A percentile compares a stretch with the other conserved stretches of the same genome.
Conservation (phyloP, 2,329 filamentous ascomycete species). For the Sporothrix pallida region DNA sequence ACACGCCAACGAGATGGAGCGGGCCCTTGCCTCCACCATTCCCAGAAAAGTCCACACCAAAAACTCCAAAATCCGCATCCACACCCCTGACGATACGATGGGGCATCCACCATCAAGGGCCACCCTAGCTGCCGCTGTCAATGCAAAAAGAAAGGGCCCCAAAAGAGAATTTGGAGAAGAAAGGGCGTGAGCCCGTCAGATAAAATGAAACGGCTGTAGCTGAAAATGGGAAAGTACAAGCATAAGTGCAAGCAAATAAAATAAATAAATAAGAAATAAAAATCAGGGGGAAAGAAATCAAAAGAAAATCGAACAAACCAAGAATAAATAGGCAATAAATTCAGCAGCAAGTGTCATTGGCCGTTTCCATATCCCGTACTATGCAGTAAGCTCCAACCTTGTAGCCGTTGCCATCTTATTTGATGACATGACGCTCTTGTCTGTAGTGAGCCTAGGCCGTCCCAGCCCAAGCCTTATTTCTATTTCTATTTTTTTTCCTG, state of each 20-base stretch:
- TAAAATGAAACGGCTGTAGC: background rate
- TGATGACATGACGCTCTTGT: background rate
- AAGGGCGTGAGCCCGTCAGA: background rate
- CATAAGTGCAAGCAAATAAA: background rate
- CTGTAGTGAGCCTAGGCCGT: background rate
- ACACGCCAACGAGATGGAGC: background rate
- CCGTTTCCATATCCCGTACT: background rate
- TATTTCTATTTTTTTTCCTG: background rate
- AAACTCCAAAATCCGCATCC: too few relatives aligned
- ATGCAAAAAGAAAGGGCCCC: background rate
- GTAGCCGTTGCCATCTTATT: background rate
- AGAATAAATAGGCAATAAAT: background rate
- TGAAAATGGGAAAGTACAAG: background rate
- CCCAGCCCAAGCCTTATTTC: background rate
- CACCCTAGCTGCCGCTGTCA: conserved; percentile 14
- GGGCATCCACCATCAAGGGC: background rate
- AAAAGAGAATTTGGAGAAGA: background rate
- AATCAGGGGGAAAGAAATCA: background rate
- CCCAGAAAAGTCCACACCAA: too few relatives aligned
- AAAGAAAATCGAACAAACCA: too few relatives aligned
- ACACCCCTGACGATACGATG: background rate
- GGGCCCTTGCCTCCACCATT: conserved; percentile 1
- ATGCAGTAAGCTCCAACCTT: too few relatives aligned
- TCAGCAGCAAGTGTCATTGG: background rate
- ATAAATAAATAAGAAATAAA: background rate